Evolutionary conservation across 257 asterid species (phyloP).

Genomic region (Nicotiana paniculata): DNA sequence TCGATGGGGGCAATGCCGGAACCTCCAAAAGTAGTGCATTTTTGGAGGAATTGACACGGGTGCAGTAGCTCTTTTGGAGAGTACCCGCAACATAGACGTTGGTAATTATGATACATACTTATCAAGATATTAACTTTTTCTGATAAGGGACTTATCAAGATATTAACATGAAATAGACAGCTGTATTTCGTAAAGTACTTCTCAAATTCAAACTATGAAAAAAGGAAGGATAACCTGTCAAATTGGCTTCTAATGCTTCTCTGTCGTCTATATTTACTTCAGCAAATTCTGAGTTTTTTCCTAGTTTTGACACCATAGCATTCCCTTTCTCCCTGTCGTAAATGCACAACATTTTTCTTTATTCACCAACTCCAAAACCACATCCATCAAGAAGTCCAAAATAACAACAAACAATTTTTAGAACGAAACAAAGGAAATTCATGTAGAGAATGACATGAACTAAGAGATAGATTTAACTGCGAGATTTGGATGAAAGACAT

Average conservation of each 20-base stretch:
- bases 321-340: constrained; percentile 70
- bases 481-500: neutral
- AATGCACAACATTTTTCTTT: neutral
- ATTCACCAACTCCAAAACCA: neutral
- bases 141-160: neutral
- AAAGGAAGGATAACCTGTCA: constrained; percentile 20
- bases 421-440: neutral
- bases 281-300: constrained; percentile 53
- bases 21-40: too few relatives aligned
- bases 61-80: too few relatives aligned
- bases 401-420: neutral
- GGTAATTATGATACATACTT: neutral
- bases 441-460: neutral
- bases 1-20: too few relatives aligned
- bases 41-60: too few relatives aligned
- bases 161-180: neutral
- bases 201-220: neutral
- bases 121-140: neutral
- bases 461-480: neutral
- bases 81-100: too few relatives aligned
- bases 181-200: neutral
- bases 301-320: constrained; percentile 54
- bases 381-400: neutral
- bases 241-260: constrained; percentile 44
- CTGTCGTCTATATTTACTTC: constrained; percentile 61